A percentile compares a stretch with the other conserved stretches of the same genome.
Conservation (phyloP, 2,329 filamentous ascomycete species). For the Sphaerulina populicola region DNA sequence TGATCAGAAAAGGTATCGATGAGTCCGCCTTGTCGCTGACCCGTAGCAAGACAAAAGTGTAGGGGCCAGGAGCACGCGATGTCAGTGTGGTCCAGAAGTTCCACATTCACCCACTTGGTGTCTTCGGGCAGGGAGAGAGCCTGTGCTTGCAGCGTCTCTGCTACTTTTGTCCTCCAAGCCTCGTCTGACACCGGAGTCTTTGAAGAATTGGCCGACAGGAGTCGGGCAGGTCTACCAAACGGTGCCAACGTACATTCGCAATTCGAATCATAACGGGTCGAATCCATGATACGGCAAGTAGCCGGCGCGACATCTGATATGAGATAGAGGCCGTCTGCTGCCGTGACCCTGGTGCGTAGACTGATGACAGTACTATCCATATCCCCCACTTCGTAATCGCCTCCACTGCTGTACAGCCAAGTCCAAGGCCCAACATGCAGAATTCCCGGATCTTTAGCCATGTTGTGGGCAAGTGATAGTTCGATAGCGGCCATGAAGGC, state of each 20-base stretch:
- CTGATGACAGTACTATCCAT: constrained; percentile 10
- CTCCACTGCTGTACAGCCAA: constrained; percentile 13
- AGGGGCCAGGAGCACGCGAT: constrained; percentile 22
- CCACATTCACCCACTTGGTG: constrained; percentile 11
- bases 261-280: neutral
- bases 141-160: constrained; percentile 7
- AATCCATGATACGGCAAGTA: constrained; percentile 6
- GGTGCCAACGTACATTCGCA: constrained; percentile 14
- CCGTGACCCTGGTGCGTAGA: constrained; percentile 12
- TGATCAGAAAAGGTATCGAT: constrained; percentile 1
- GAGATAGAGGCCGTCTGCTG: constrained; percentile 13
- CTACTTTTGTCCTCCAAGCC: constrained; percentile 12
- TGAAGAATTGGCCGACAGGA: neutral
- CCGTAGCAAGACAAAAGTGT: constrained; percentile 18
- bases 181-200: constrained; percentile 1
- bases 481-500: constrained; percentile 23
- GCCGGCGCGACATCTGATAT: constrained; percentile 11
- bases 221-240: constrained; percentile 9
- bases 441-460: constrained; percentile 11
- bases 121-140: constrained; percentile 15
- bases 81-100: constrained; percentile 4
- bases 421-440: constrained; percentile 19
- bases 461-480: constrained; percentile 13
- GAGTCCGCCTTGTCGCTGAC: neutral
- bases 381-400: neutral